Evolutionary conservation across 1,284 basidiomycete genomes (phyloP), one percentile per base, ranked within the genome.

Genomic region (Phellopilus nigrolimitatus): DNA sequence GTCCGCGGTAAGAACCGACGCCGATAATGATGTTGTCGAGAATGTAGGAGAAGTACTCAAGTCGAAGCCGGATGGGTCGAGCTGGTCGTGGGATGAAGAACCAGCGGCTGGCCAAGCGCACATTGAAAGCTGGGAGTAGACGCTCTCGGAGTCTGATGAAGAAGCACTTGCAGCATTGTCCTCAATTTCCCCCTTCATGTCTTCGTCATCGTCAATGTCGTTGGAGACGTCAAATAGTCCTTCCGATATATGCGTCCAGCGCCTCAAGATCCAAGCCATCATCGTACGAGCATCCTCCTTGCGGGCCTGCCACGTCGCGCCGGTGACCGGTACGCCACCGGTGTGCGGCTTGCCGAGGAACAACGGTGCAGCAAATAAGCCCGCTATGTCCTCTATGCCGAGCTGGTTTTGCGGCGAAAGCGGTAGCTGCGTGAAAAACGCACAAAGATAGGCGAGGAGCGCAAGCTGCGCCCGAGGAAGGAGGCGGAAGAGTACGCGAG

Each of bases 401-500:
- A 54, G 39, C 17, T 49, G 22, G 17, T 54, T 54, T n/a, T 54
- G 45, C 8, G 36, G 39, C 10, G 25, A 38, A n/a, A 49, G 42
- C 12, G 47, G 52, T 7, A 54, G 33, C n/a, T 54, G 52, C 22
- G 52, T 37, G 61, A 87, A 80, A 62, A 87, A 85, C 0, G 75
- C 75, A 54, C 81, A 70, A 19, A 86, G 70, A 60, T 86, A 86
- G 17, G 77, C 68, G 39, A 88, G 66, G 0, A 86, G 65, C 12
- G 75, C 76, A 57, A 83, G 74, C 38, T 77, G 70, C 6, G 75
- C 65, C 0, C 73, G 70, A 0, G 84, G 80, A 3, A 86, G 71
- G 27, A 88, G 72, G 3, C 78, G 78, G 13, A 88, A 70, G 28
- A 86, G 63, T 45, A 77, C 67, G 56, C 78, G 78, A 0, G 78